Conservation (phyloP, 2,329 filamentous ascomycete species). For the Xylariaceae sp. region DNA sequence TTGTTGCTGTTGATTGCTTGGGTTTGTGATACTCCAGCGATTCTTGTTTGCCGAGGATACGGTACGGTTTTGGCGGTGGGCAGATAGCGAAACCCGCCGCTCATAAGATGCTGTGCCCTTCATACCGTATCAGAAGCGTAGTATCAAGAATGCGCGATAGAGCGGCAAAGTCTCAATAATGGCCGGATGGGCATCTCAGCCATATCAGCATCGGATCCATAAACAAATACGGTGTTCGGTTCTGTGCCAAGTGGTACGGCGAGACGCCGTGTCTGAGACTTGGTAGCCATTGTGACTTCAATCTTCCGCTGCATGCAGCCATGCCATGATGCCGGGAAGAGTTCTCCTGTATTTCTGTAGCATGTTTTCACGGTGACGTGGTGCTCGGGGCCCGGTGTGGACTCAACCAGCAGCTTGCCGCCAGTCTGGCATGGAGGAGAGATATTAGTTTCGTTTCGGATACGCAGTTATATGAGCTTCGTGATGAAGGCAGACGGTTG, state of each 20-base stretch:
- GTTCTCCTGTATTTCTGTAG: neutral
- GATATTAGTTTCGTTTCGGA: neutral
- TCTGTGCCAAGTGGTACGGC: slow-evolving; percentile 13
- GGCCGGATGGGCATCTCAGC: neutral
- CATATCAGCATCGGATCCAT: slow-evolving; percentile 2
- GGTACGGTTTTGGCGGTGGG: neutral
- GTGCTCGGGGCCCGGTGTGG: neutral
- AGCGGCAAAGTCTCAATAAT: neutral
- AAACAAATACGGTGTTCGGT: slow-evolving; percentile 4
- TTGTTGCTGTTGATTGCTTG: neutral
- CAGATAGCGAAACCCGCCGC: neutral
- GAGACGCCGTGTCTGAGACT: slow-evolving; percentile 17
- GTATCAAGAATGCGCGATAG: neutral
- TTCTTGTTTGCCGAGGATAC: neutral
- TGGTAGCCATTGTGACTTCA: slow-evolving; percentile 10
- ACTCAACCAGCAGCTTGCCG: neutral
- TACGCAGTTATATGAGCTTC: neutral
- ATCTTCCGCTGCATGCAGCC: slow-evolving; percentile 3
- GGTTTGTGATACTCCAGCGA: neutral
- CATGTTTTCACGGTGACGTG: neutral
- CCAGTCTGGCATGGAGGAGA: neutral
- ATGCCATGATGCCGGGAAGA: neutral
- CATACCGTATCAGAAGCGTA: neutral
- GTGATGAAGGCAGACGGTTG: slow-evolving; percentile 1
- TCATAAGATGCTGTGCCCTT: neutral